Evolutionary conservation across 2,329 filamentous ascomycete genomes (phyloP), one percentile per base, ranked within the genome.

Genomic region (Paraphaeosphaeria sporulosa): DNA sequence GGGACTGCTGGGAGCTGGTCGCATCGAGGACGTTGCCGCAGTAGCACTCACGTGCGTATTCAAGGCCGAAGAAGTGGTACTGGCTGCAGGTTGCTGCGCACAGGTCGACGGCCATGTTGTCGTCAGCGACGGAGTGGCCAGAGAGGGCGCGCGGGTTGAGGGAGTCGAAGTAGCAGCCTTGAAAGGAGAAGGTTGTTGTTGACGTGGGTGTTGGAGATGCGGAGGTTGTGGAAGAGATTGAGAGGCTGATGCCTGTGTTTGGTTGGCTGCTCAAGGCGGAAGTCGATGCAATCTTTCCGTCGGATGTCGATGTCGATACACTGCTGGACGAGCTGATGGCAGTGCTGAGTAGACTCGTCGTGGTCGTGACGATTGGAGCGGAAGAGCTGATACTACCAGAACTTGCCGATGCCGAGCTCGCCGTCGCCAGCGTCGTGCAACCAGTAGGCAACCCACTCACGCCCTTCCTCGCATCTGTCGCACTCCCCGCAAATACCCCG

Each of bases 81-180:
- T 44, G 53, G 13, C 61, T 64, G 49, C 69, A 72, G 43, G 65
- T 64, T 5, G 62, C 30, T 21, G 66, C 60, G 40, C 70, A 72
- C n/a, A 61, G 64, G 34, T 69, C 68, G 1, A 70, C 32, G 1
- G 69, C 71, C 66, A 72, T 64, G 1, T 51, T 46, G 21, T 65
- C 60, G 17, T 64, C 60, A 27, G 53, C 58, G 9, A 58, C 51
- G 15, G 58, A 57, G 13, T 63, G 53, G 9, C 38, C 63, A 2
- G 62, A 50, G n/a, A 71, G 60, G 13, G 69, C 67, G 23, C 70
- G 65, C 12, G 56, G 54, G 23, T 36, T 46, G 12, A 38, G 21
- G 19, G 62, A 46, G 36, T 72, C 70, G 15, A 46, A 65, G 40
- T 69, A 72, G 58, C 70, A 72, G 3, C 70, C 70, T 58, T 70